Percentiles rank a stretch among this genome's conserved stretches.
Evolutionary conservation across 768 basidiomycete genomes (phyloP).

Genomic region (Phylloporus rhodoxanthus): DNA sequence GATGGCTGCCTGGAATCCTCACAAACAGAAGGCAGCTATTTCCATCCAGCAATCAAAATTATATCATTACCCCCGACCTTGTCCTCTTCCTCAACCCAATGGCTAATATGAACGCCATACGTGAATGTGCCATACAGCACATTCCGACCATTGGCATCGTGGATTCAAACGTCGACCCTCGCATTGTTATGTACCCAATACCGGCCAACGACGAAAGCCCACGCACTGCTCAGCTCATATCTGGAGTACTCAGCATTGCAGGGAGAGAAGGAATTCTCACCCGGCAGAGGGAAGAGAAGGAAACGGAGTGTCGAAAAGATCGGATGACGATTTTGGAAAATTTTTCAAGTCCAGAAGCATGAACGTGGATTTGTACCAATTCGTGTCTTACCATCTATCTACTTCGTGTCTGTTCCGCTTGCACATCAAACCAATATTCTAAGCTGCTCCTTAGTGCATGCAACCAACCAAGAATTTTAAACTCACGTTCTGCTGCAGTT

Average conservation of each 20-base stretch:
- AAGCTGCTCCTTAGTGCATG: slow-evolving; percentile 19
- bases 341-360: slow-evolving; percentile 16
- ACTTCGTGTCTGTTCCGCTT: slow-evolving; percentile 37
- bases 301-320: slow-evolving; percentile 20
- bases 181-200: slow-evolving; percentile 96
- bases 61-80: slow-evolving; percentile 74
- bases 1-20: slow-evolving; percentile 94
- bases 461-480: slow-evolving; percentile 1
- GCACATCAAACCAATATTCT: slow-evolving; percentile 71
- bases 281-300: slow-evolving; percentile 26
- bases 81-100: slow-evolving; percentile 89
- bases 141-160: slow-evolving; percentile 92
- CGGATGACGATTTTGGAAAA: slow-evolving; percentile 24
- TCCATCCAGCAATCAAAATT: slow-evolving; percentile 48
- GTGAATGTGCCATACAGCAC: slow-evolving; percentile 84
- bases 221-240: slow-evolving; percentile 84
- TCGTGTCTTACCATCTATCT: slow-evolving; percentile 16
- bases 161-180: slow-evolving; percentile 93
- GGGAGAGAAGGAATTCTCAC: slow-evolving; percentile 68
- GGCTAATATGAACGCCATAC: slow-evolving; percentile 76
- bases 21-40: slow-evolving; percentile 81
- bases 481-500: slow-evolving; percentile 82
- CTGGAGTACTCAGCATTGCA: slow-evolving; percentile 86
- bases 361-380: slow-evolving; percentile 6
- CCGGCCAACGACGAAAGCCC: slow-evolving; percentile 97